Conservation (phyloP, 495 filamentous ascomycete genomes). For the Hypoxylon fragiforme region DNA sequence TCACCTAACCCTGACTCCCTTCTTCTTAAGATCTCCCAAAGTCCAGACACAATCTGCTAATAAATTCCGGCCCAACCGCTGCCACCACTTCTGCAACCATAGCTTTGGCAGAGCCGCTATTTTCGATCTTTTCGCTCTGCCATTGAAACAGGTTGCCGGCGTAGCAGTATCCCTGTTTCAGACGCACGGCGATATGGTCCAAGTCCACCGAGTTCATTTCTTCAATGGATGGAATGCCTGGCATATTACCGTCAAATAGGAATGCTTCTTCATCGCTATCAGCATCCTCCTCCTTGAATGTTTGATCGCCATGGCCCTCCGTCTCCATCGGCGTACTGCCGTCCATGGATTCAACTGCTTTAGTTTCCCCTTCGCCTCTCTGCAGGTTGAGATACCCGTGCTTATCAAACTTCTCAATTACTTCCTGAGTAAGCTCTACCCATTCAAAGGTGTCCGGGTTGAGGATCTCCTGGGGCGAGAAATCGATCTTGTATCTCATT, state of each 20-base stretch:
- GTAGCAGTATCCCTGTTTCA: conserved; percentile 32
- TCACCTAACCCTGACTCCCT: too few relatives aligned
- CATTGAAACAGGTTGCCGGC: conserved; percentile 65
- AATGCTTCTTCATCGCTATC: conserved; percentile 50
- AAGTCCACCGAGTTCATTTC: conserved; percentile 67
- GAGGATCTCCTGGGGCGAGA: conserved; percentile 79
- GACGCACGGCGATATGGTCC: conserved; percentile 52
- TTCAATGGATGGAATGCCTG: conserved; percentile 69
- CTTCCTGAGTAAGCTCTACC: conserved; percentile 70
- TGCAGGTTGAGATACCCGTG: conserved; percentile 72
- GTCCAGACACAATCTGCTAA: conserved; percentile 56
- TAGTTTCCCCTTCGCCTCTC: conserved; percentile 41
- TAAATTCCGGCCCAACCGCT: conserved; percentile 69
- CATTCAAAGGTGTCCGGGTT: conserved; percentile 77
- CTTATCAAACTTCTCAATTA: conserved; percentile 64
- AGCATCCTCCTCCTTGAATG: conserved; percentile 13
- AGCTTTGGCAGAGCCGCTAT: conserved; percentile 51
- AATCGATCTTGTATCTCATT: conserved; percentile 83
- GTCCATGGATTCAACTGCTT: conserved; percentile 15
- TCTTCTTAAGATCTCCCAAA: conserved; percentile 25
- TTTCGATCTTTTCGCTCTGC: conserved; percentile 54
- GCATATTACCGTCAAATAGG: conserved; percentile 72
- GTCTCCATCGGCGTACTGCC: conserved; percentile 38
- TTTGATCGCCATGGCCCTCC: conserved; percentile 31
- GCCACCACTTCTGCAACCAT: conserved; percentile 77